phyloP scores from a whole-genome alignment of 345 rosid species.

The Syzygium aromaticum region DNA sequence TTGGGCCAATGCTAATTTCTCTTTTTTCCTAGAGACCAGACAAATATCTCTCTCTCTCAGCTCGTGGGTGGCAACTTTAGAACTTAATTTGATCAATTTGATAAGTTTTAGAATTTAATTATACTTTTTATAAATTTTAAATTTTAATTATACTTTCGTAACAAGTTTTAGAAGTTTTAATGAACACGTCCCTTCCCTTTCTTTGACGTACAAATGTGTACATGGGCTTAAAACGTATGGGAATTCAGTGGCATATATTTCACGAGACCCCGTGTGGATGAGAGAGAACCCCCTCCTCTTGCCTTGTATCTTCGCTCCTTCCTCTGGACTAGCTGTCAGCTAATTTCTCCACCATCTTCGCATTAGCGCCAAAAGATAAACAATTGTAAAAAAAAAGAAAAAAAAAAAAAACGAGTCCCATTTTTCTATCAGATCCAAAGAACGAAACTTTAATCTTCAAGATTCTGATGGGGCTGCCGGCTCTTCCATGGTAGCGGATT shows the following conservation, averaged over 20 bases:
- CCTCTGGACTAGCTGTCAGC: not conserved
- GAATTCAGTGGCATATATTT: slow-evolving; percentile 41
- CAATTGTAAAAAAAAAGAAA: not conserved
- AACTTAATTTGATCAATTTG: no score
- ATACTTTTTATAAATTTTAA: no score
- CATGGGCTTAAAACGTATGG: not conserved
- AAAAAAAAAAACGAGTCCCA: not conserved
- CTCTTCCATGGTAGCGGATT: slow-evolving; percentile 1
- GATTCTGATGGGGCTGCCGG: not conserved
- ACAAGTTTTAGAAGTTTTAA: no score
- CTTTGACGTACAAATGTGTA: not conserved
- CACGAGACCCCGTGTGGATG: slow-evolving; percentile 32
- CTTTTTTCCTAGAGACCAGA: not conserved
- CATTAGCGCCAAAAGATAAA: not conserved
- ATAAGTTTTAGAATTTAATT: no score
- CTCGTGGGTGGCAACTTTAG: not conserved
- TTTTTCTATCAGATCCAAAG: not conserved
- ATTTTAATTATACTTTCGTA: no score
- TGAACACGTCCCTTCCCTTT: not conserved
- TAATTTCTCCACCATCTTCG: not conserved
- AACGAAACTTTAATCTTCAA: not conserved
- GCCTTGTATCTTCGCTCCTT: not conserved
- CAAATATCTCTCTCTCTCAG: not conserved
- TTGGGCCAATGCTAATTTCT: not conserved
- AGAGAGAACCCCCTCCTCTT: slow-evolving; percentile 7